Percentiles rank a stretch among this genome's conserved stretches.
These are phyloP conservation scores for Linaria vulgaris DNA, from an alignment of 257 asterid genomes.

Conservation along the genomic window DNA sequence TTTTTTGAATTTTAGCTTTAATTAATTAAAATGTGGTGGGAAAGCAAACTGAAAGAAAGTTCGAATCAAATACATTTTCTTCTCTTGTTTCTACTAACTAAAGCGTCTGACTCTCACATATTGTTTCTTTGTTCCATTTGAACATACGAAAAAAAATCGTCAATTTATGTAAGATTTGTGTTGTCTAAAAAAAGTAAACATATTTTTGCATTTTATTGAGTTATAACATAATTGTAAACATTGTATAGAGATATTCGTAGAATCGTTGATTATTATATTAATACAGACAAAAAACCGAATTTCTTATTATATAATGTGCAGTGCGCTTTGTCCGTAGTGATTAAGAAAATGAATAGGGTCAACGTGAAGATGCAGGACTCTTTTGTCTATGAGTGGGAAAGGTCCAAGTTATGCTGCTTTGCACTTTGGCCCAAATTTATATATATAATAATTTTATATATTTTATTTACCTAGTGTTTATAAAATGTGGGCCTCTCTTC, in stretches of 20 bases:
- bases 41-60: too few relatives aligned
- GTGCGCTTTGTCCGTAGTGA: not conserved
- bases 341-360: conserved; percentile 2
- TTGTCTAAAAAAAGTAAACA: too few relatives aligned
- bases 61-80: too few relatives aligned
- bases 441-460: not conserved
- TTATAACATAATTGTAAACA: not conserved
- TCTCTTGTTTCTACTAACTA: too few relatives aligned
- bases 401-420: conserved; percentile 23
- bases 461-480: not conserved
- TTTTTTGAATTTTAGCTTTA: too few relatives aligned
- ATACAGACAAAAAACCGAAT: conserved; percentile 6
- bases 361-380: conserved; percentile 3
- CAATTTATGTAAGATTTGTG: too few relatives aligned
- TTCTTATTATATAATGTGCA: too few relatives aligned
- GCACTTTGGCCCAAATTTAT: not conserved
- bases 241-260: conserved; percentile 9
- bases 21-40: too few relatives aligned
- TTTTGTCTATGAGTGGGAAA: conserved; percentile 19
- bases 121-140: too few relatives aligned
- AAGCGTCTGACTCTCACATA: too few relatives aligned
- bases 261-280: conserved; percentile 9
- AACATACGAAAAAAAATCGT: too few relatives aligned
- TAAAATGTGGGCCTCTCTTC: conserved; percentile 4
- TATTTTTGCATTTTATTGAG: conserved; percentile 3